These are phyloP conservation scores for Xylaria multiplex DNA, from an alignment of 2,329 filamentous ascomycete genomes.

Conservation along the genomic window DNA sequence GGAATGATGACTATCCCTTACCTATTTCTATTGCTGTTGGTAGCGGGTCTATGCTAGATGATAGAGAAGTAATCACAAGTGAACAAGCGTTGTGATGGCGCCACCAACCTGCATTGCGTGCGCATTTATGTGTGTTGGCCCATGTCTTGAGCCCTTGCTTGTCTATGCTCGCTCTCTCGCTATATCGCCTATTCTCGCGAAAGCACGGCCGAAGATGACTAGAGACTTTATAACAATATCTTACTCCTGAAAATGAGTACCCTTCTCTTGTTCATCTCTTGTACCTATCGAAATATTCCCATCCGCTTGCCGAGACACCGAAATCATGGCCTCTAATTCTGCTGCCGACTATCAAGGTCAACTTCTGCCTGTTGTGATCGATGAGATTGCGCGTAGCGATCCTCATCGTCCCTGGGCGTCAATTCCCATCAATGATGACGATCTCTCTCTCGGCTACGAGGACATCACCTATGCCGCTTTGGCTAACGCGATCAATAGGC, in stretches of 20 bases:
- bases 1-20: neutral
- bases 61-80: neutral
- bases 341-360: slow-evolving; percentile 13
- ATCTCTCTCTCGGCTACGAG: slow-evolving; percentile 41
- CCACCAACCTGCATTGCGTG: neutral
- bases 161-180: neutral
- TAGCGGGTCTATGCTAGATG: neutral
- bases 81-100: neutral
- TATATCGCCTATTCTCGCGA: neutral
- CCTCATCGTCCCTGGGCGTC: slow-evolving; percentile 31
- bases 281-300: neutral
- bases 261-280: neutral
- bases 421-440: slow-evolving; percentile 40
- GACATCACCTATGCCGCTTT: slow-evolving; percentile 36
- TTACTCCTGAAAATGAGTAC: neutral
- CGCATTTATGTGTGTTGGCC: neutral
- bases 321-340: slow-evolving; percentile 9
- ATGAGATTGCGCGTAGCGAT: slow-evolving; percentile 11
- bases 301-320: neutral
- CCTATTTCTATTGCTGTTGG: neutral
- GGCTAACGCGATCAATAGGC: slow-evolving; percentile 40
- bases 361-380: slow-evolving; percentile 33
- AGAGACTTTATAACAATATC: neutral
- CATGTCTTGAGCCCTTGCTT: no score
- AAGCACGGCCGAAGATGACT: no score